Conservation (phyloP, 2,329 filamentous ascomycete genomes). For the Botryosphaeria dothidea region DNA sequence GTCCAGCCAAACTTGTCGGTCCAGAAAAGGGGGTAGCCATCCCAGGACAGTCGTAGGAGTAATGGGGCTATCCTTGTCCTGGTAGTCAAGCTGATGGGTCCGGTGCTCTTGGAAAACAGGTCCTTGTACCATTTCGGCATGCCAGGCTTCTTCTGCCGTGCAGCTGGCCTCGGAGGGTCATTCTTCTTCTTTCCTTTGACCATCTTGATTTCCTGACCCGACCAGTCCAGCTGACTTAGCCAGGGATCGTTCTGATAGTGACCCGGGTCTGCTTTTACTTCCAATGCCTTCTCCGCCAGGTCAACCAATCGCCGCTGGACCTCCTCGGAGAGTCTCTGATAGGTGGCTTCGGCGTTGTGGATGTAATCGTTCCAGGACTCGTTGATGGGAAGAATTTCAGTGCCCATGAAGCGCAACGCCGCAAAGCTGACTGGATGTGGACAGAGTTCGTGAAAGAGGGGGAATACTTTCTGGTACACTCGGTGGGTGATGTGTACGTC, state of each 20-base stretch:
- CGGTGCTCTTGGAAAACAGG: conserved; percentile 69
- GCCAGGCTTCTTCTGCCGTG: conserved; percentile 88
- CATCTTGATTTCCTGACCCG: conserved; percentile 87
- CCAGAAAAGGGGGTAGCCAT: conserved; percentile 87
- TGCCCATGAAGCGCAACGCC: conserved; percentile 86
- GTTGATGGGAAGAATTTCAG: conserved; percentile 89
- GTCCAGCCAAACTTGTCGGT: conserved; percentile 93
- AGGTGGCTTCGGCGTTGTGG: conserved; percentile 79
- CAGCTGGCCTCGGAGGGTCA: conserved; percentile 74
- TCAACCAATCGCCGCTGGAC: conserved; percentile 74
- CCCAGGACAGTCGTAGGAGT: conserved; percentile 82
- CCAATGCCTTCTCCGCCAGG: conserved; percentile 75
- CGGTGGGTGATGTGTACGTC: conserved; percentile 92
- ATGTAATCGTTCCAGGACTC: conserved; percentile 86
- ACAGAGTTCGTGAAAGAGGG: conserved; percentile 83
- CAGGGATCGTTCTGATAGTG: conserved; percentile 81
- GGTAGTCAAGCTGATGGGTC: conserved; percentile 76
- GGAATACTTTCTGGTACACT: conserved; percentile 92
- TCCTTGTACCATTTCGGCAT: conserved; percentile 97
- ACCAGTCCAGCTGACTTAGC: conserved; percentile 94
- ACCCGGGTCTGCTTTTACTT: conserved; percentile 67
- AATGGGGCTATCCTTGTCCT: conserved; percentile 85
- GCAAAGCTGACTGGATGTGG: conserved; percentile 98
- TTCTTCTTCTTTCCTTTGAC: conserved; percentile 86
- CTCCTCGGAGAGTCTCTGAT: conserved; percentile 72